Evolutionary conservation across 192 early-diverging fungal genomes (phyloP).

Genomic region (Backusella morwellensis): DNA sequence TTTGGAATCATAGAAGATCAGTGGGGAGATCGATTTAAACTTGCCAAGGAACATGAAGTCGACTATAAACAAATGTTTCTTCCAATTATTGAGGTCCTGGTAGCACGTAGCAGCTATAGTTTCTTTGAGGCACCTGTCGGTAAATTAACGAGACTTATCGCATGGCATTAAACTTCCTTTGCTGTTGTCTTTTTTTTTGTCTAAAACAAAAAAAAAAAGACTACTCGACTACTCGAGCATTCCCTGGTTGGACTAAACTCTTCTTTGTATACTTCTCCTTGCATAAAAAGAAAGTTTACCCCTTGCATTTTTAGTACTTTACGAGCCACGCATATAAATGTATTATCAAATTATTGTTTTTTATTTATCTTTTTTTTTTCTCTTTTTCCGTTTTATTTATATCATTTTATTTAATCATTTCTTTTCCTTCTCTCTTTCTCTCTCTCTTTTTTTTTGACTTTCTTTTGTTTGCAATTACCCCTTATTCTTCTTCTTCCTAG

Average conservation of each 20-base stretch:
- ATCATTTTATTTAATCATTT: background rate
- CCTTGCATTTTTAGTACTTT: background rate
- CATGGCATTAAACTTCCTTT: constrained; percentile 14
- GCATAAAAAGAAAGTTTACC: background rate
- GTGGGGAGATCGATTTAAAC: background rate
- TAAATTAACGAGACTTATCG: constrained; percentile 16
- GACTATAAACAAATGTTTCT: constrained; percentile 13
- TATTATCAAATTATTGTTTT: background rate
- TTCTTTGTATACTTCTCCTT: background rate
- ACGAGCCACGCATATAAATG: background rate
- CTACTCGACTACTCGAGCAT: background rate
- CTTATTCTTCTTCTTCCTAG: background rate
- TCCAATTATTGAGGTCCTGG: constrained; percentile 20
- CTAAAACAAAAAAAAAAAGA: background rate
- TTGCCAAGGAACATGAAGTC: background rate
- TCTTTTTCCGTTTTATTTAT: background rate
- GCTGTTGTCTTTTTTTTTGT: background rate
- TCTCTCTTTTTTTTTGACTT: background rate
- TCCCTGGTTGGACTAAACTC: background rate
- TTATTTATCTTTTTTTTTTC: background rate
- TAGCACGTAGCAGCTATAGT: constrained; percentile 19
- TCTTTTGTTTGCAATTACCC: background rate
- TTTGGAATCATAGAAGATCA: background rate
- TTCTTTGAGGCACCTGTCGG: constrained; percentile 26
- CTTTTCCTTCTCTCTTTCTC: background rate